Percentiles rank a stretch among this genome's conserved stretches.
phyloP scores from a whole-genome alignment of 2,329 filamentous ascomycete species.

The Monosporascus sp. region DNA sequence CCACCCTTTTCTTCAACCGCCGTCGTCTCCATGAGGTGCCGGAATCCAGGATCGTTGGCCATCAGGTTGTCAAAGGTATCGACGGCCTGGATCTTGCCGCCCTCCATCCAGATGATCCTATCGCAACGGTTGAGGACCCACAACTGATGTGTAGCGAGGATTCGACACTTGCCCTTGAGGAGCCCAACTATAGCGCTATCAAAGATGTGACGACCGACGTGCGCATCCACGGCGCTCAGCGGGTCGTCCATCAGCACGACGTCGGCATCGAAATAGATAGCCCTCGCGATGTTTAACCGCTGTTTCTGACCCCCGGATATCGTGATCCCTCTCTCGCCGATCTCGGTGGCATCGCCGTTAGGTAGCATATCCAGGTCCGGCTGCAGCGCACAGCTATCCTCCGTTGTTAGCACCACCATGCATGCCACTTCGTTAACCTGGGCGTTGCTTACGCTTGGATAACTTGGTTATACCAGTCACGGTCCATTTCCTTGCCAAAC shows the following conservation, averaged over 20 bases:
- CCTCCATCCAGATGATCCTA: constrained; percentile 88
- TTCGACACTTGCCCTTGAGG: constrained; percentile 80
- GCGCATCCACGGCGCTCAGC: constrained; percentile 63
- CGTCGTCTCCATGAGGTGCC: constrained; percentile 78
- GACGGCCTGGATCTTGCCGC: constrained; percentile 74
- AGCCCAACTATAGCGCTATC: constrained; percentile 90
- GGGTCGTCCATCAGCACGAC: constrained; percentile 67
- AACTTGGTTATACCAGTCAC: constrained; percentile 77
- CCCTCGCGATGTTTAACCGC: constrained; percentile 85
- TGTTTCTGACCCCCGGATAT: constrained; percentile 95
- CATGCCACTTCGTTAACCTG: background rate
- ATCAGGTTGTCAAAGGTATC: constrained; percentile 90
- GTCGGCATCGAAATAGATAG: constrained; percentile 65
- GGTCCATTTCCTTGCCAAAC: constrained; percentile 75
- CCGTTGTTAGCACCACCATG: constrained; percentile 4
- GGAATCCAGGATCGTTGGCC: constrained; percentile 70
- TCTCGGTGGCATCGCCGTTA: constrained; percentile 81
- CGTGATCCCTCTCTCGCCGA: constrained; percentile 92
- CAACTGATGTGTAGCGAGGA: constrained; percentile 90
- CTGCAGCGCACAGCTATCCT: constrained; percentile 64
- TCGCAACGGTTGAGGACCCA: constrained; percentile 90
- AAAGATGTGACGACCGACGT: constrained; percentile 73
- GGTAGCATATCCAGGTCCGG: constrained; percentile 92
- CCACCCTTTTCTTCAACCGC: constrained; percentile 60
- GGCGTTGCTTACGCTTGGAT: constrained; percentile 58